A percentile compares a stretch with the other conserved stretches of the same genome.
Conservation (phyloP, 202 grass and related monocot species). For the Miscanthus sacchariflorus region DNA sequence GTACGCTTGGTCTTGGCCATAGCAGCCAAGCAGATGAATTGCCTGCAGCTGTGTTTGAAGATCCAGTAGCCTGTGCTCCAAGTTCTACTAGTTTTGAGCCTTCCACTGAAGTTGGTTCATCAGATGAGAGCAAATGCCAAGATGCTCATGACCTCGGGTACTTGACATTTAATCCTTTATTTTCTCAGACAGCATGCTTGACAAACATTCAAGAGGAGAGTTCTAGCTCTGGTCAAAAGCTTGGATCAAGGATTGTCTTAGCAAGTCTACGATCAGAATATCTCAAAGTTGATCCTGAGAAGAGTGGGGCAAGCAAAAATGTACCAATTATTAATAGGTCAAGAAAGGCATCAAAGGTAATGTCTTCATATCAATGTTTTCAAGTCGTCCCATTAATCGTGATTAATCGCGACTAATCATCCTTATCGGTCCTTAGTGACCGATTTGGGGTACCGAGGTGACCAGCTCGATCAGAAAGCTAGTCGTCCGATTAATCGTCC, state of each 20-base stretch:
- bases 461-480: no score
- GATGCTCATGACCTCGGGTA: slow-evolving; percentile 40
- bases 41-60: slow-evolving; percentile 16
- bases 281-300: slow-evolving; percentile 40
- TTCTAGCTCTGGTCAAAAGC: slow-evolving; percentile 41
- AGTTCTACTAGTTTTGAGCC: slow-evolving; percentile 32
- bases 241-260: slow-evolving; percentile 42
- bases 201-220: slow-evolving; percentile 44
- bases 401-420: no score
- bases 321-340: not conserved
- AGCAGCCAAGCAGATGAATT: slow-evolving; percentile 26
- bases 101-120: slow-evolving; percentile 35
- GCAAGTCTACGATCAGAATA: slow-evolving; percentile 39
- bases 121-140: slow-evolving; percentile 44
- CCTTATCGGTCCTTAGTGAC: no score
- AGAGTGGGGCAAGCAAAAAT: slow-evolving; percentile 24
- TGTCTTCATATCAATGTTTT: not conserved
- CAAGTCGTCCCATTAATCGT: no score
- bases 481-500: no score
- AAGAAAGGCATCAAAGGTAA: slow-evolving; percentile 53
- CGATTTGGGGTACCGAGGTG: no score
- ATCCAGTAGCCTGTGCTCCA: slow-evolving; percentile 26
- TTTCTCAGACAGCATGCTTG: slow-evolving; percentile 37
- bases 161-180: slow-evolving; percentile 66
- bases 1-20: not conserved